Evolutionary conservation across 2,329 filamentous ascomycete genomes (phyloP).

Genomic region (Hymenotorrendiella dingleyae): DNA sequence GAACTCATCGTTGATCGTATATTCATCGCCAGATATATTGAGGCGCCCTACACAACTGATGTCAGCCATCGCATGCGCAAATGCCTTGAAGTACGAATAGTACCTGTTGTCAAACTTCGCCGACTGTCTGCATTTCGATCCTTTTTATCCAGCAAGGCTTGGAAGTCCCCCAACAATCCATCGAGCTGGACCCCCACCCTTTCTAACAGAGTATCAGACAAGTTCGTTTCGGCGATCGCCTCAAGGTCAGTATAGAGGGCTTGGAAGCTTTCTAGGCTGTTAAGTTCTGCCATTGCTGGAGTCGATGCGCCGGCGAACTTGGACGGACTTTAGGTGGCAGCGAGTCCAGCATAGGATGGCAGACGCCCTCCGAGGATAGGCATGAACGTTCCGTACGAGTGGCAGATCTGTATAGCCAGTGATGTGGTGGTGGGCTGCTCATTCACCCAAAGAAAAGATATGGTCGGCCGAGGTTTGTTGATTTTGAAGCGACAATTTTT

Average conservation of each 20-base stretch:
- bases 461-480: constrained; percentile 4
- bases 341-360: constrained; percentile 13
- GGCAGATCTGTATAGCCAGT: neutral
- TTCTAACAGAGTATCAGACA: constrained; percentile 56
- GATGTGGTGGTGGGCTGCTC: neutral
- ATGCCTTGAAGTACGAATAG: constrained; percentile 18
- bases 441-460: constrained; percentile 1
- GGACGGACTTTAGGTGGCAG: constrained; percentile 3
- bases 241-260: constrained; percentile 81
- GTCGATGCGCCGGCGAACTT: constrained; percentile 21
- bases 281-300: constrained; percentile 61
- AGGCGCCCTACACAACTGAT: constrained; percentile 60
- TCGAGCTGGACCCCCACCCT: constrained; percentile 63
- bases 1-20: constrained; percentile 79
- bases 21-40: constrained; percentile 65
- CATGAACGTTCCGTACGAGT: neutral
- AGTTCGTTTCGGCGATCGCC: constrained; percentile 64
- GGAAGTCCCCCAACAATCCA: constrained; percentile 59
- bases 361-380: constrained; percentile 4
- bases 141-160: constrained; percentile 68
- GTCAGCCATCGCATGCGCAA: constrained; percentile 17
- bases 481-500: neutral
- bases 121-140: constrained; percentile 71
- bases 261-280: constrained; percentile 70
- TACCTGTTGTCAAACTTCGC: constrained; percentile 62